phyloP scores from a whole-genome alignment of 352 stramenopile genomes.

The Phytophthora vignae region DNA sequence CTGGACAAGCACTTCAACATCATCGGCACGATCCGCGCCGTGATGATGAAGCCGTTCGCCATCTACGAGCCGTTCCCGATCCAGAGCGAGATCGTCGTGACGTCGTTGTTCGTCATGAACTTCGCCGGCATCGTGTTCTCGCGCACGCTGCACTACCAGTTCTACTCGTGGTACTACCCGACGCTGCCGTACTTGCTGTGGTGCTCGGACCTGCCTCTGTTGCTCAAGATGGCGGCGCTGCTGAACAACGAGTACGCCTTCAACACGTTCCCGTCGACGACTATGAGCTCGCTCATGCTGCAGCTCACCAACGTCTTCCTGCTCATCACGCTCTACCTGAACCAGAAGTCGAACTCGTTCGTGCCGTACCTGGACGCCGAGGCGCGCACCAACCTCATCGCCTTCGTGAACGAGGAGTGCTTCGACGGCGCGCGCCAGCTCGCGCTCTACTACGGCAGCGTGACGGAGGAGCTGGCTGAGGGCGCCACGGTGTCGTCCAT shows the following conservation, averaged over 20 bases:
- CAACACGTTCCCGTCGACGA: constrained; percentile 96
- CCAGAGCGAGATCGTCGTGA: constrained; percentile 85
- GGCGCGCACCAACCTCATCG: constrained; percentile 66
- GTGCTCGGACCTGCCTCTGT: constrained; percentile 85
- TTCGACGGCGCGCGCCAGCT: constrained; percentile 82
- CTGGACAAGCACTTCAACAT: constrained; percentile 88
- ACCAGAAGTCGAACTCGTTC: constrained; percentile 68
- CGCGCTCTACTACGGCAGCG: constrained; percentile 85
- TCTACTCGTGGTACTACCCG: constrained; percentile 97
- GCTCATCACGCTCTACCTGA: constrained; percentile 80
- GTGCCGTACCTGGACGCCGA: constrained; percentile 85
- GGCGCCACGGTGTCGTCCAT: constrained; percentile 73
- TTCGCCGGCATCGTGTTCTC: constrained; percentile 97
- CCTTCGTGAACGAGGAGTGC: constrained; percentile 79
- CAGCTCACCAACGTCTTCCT: constrained; percentile 93
- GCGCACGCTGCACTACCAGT: constrained; percentile 99
- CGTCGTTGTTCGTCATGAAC: constrained; percentile 93
- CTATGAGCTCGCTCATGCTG: constrained; percentile 90
- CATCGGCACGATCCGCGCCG: constrained; percentile 73
- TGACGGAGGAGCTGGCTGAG: constrained; percentile 77
- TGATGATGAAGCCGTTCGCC: constrained; percentile 73
- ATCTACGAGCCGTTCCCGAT: constrained; percentile 86
- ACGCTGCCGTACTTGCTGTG: constrained; percentile 95
- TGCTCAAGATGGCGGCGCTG: constrained; percentile 87
- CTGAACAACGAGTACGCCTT: constrained; percentile 92